A percentile compares a stretch with the other conserved stretches of the same genome.
These are phyloP conservation scores for Gymnopus androsaceus DNA, from an alignment of 1,284 basidiomycete species.

Conservation along the genomic window DNA sequence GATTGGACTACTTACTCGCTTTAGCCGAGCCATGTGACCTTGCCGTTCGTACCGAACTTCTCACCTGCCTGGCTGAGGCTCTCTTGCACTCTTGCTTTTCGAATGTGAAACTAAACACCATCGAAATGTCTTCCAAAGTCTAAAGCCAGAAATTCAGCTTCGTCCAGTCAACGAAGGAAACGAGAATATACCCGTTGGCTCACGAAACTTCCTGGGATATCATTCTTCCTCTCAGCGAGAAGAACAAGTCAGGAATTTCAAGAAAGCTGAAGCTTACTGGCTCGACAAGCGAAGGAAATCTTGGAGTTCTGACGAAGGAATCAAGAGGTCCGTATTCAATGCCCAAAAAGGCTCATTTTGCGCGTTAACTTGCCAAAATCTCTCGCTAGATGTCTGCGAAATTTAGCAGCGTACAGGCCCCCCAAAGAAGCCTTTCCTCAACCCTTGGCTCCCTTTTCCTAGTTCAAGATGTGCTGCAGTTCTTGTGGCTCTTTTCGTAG, in stretches of 20 bases:
- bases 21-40: no score
- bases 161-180: not conserved
- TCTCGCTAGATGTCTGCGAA: not conserved
- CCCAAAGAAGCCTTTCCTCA: conserved; percentile 38
- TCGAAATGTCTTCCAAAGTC: not conserved
- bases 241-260: not conserved
- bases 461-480: conserved; percentile 67
- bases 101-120: no score
- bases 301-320: conserved; percentile 11
- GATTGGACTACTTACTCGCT: no score
- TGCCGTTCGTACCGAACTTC: no score
- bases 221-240: not conserved
- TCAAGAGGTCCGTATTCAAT: conserved; percentile 5
- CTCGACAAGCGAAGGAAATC: not conserved
- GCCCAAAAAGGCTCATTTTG: not conserved
- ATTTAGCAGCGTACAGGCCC: conserved; percentile 52
- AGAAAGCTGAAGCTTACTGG: not conserved
- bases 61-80: no score
- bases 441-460: conserved; percentile 41
- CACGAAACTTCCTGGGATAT: conserved; percentile 6
- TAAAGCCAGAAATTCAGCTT: not conserved
- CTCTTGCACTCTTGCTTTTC: no score
- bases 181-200: conserved; percentile 1
- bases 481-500: conserved; percentile 79
- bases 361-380: not conserved